Base-by-base conservation (phyloP, 306 rosid species). In the Hippophae gyantsensis region DNA sequence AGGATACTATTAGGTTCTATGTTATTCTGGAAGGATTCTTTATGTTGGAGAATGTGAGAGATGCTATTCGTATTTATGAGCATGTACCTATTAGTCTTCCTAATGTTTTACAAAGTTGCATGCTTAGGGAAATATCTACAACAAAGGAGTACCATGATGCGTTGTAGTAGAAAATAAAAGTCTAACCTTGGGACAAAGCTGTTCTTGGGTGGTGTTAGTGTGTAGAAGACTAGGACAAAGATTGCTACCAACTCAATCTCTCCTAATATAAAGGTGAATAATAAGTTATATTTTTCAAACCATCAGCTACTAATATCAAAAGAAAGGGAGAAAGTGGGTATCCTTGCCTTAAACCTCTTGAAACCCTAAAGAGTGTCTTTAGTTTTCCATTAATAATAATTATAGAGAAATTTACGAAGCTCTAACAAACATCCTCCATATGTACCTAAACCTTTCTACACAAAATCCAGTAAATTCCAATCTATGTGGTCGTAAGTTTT, bases 21-120 rank as follows among this genome's bases (percentile, higher is more conserved):
- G 93, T 92, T 47, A 82, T 87, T 72, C 72, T 92, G 0, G 99
- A 92, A 69, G 99, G 99, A 14, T 92, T 85, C 64, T 92, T 85
- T 79, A 92, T 92, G 96, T 95, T 88, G 64, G 96, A 92, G 77
- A 92, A 86, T 73, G 96, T 84, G 51, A 83, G 95, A 74, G 88
- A 92, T 66, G 99, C 99, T 6, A 84, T 85, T 47, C 66, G 69
- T 76, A 92, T 92, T 14, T 93, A 88, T 62, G 99, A 92, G 72
- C 86, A 78, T 5, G 96, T 78, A 45, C 85, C 85, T 25, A 95
- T 85, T 43, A 85, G 95, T 80, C 90, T 92, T 48, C 85, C 96
- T 6, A 88, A 87, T 74, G 96, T 90, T 42, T 65, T 90, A 72
- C 98, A 90, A 68, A 92, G 96, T 75, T 92, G 96, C 74, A 67